Conservation (phyloP, 2,329 filamentous ascomycete genomes). For the Falciphora oryzae region DNA sequence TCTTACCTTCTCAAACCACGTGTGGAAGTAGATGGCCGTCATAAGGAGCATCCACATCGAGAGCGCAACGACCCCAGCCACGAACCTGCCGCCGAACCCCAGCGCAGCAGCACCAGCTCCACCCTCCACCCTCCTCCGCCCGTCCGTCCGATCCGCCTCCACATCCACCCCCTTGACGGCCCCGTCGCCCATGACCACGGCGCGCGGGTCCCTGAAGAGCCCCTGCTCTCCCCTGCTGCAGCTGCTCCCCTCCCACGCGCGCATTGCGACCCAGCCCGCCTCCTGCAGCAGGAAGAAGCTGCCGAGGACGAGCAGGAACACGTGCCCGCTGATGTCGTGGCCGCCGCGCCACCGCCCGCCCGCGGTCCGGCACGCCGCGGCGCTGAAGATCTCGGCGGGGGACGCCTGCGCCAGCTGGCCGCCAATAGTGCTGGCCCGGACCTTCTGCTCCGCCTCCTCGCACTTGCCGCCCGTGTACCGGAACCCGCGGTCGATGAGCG, state of each 20-base stretch:
- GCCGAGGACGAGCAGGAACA: constrained; percentile 84
- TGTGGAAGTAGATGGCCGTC: constrained; percentile 98
- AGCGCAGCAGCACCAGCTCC: constrained; percentile 24
- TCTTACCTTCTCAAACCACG: constrained; percentile 79
- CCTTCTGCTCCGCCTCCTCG: constrained; percentile 48
- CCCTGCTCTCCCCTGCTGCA: constrained; percentile 17
- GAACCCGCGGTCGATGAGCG: constrained; percentile 86
- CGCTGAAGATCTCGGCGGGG: constrained; percentile 54
- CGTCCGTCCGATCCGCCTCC: constrained; percentile 30
- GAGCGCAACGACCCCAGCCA: constrained; percentile 59
- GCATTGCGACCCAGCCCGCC: constrained; percentile 53
- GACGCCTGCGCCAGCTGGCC: neutral
- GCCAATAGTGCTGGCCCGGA: constrained; percentile 35
- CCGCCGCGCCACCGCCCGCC: constrained; percentile 89
- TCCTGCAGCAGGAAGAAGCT: constrained; percentile 80
- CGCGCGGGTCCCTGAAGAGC: constrained; percentile 27
- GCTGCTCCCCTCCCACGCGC: constrained; percentile 16
- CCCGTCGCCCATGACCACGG: constrained; percentile 61
- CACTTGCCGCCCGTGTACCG: constrained; percentile 83
- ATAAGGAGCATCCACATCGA: constrained; percentile 96
- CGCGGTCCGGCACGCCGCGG: constrained; percentile 72
- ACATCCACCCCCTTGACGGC: constrained; percentile 54
- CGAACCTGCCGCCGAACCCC: constrained; percentile 48
- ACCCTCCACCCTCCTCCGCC: constrained; percentile 2
- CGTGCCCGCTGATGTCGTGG: constrained; percentile 92